phyloP scores from a whole-genome alignment of 2,329 filamentous ascomycete genomes.

The Pseudocercospora fuligena region DNA sequence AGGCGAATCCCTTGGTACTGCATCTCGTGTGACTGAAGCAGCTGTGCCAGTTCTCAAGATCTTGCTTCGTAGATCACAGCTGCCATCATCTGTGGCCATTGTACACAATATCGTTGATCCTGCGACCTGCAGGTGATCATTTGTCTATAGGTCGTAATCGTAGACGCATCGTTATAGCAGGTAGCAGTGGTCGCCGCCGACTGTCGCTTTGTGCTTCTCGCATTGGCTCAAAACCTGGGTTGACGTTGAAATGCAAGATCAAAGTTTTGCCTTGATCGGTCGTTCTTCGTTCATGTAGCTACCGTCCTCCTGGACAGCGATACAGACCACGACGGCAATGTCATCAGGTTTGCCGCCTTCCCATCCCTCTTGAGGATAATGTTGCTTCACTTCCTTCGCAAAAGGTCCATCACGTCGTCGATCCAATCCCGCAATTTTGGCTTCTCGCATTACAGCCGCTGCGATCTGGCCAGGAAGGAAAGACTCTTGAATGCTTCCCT shows the following conservation, averaged over 20 bases:
- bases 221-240: not conserved
- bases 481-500: conserved; percentile 42
- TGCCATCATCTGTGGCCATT: not conserved
- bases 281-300: conserved; percentile 21
- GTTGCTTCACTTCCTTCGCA: conserved; percentile 88
- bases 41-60: not conserved
- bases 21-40: not conserved
- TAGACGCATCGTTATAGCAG: not conserved
- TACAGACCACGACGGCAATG: conserved; percentile 82
- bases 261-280: conserved; percentile 41
- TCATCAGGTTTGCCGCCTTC: conserved; percentile 94
- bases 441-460: conserved; percentile 76
- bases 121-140: not conserved
- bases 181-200: not conserved
- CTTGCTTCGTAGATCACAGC: conserved; percentile 1
- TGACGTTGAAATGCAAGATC: not conserved
- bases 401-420: conserved; percentile 86
- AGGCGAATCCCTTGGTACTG: not conserved
- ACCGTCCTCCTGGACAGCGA: conserved; percentile 69
- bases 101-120: not conserved
- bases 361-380: conserved; percentile 85
- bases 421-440: conserved; percentile 84
- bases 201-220: not conserved
- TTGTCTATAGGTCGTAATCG: not conserved
- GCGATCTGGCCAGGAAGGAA: conserved; percentile 81